Conservation (phyloP, 352 stramenopile species). For the Phytophthora hybrid region DNA sequence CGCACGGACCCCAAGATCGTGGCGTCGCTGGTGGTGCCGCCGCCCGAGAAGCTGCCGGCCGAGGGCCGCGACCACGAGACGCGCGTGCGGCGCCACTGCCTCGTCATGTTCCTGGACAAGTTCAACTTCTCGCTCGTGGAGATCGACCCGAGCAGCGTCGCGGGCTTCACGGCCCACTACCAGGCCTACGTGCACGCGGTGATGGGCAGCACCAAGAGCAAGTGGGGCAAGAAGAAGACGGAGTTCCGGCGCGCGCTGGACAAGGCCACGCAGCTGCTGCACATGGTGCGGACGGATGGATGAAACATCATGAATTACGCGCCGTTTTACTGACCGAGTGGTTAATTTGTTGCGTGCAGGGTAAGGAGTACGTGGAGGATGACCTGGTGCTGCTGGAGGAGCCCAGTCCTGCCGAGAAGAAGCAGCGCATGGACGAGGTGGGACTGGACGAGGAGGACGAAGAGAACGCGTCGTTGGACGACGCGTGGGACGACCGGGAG, state of each 20-base stretch:
- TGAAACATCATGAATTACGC: too few relatives aligned
- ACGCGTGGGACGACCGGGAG: conserved; percentile 33
- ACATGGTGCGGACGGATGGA: conserved; percentile 43
- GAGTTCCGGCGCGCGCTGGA: conserved; percentile 48
- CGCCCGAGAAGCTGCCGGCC: conserved; percentile 41
- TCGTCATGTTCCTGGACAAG: conserved; percentile 78
- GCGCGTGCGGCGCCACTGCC: conserved; percentile 37
- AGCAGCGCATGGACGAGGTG: conserved; percentile 39
- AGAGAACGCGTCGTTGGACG: conserved; percentile 18
- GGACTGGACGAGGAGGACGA: conserved; percentile 9
- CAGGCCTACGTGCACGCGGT: conserved; percentile 39
- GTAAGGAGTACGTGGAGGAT: conserved; percentile 37
- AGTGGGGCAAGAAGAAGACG: conserved; percentile 34
- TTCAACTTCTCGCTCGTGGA: conserved; percentile 66
- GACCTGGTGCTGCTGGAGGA: conserved; percentile 50
- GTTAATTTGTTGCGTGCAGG: conserved; percentile 27
- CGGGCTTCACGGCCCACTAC: conserved; percentile 67
- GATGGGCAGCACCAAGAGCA: conserved; percentile 29
- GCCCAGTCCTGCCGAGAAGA: conserved; percentile 42
- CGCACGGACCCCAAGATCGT: conserved; percentile 49
- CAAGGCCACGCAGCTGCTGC: conserved; percentile 50
- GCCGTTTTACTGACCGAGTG: too few relatives aligned
- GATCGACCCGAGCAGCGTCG: conserved; percentile 45
- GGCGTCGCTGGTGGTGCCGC: conserved; percentile 43
- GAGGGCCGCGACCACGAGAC: conserved; percentile 36